Base-by-base conservation (phyloP, 2,329 filamentous ascomycete genomes). In the Aspergillus novoparasiticus region DNA sequence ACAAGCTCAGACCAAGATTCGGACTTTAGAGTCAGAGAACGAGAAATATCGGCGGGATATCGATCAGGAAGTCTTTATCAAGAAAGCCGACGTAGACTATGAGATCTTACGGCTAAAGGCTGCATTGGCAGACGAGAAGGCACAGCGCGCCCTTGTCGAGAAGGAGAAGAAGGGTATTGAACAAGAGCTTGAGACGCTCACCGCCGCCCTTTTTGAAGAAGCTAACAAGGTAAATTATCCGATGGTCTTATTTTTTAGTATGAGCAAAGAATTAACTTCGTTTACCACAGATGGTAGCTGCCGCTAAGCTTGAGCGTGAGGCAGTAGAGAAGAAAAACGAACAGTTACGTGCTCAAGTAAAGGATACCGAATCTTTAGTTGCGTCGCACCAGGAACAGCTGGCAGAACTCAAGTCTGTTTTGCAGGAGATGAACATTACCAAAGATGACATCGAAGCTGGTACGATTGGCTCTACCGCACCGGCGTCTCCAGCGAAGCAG, bases 131-230 rank as follows among this genome's bases (percentile, higher is more conserved):
- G 89, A 90, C 62, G 91, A 94, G 76, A 88, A 84, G 71, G 84
- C 81, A 56, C 83, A 87, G 68, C 86, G 90, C n/a, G 76, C 82
- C 9, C 85, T 88, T 53, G 86, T 86, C 12, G 90, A 94, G 73
- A 89, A 87, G 75, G 91, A 92, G 61, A 97, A 95, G 82, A 92
- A 90, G 77, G 89, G 89, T 66, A 97, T 97, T 34, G 95, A 99
- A 76, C 89, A 91, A 69, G 95, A 99, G 78, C 82, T 99, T 53
- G 95, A 98, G 79, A 92, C 88, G 58, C 79, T 99, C 67, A 98
- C 95, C 0, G 89, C 93, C 1, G 93, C 93, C 32, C 85, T 99
- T n/a, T 99, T 99, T 67, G 93, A 98, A 75, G 94, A 99, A 82
- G 95, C 95, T 57, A 98, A 99, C 81, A 94, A 91, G 78, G 87